Conservation (phyloP, 2,329 filamentous ascomycete genomes). For the Ophiostoma triangulosporum region DNA sequence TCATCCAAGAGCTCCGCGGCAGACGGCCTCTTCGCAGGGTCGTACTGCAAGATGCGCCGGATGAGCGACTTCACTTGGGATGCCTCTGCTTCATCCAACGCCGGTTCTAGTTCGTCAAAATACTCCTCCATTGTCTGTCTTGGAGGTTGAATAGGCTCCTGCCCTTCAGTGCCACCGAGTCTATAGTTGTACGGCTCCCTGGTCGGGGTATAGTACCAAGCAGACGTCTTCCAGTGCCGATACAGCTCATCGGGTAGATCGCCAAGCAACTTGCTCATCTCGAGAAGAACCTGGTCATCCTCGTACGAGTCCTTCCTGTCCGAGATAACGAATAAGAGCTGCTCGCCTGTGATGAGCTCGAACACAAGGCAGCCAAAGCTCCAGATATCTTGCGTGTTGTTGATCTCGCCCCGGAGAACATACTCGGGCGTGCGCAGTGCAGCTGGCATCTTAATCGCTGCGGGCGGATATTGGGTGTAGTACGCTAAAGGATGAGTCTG, state of each 20-base stretch:
- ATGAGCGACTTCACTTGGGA: neutral
- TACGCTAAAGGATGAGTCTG: neutral
- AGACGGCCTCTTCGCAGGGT: neutral
- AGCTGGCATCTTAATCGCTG: neutral
- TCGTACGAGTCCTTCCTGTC: neutral
- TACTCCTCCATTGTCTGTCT: neutral
- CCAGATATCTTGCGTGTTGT: slow-evolving; percentile 4
- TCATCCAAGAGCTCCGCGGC: slow-evolving; percentile 1
- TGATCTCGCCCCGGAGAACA: neutral
- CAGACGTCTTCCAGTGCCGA: neutral
- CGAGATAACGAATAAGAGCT: slow-evolving; percentile 2
- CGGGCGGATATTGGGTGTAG: neutral
- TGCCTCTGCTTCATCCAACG: neutral
- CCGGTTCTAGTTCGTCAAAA: slow-evolving; percentile 1
- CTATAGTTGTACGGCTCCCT: neutral
- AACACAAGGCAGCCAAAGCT: slow-evolving; percentile 8
- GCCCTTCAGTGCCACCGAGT: neutral
- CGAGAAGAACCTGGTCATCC: neutral
- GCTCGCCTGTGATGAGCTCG: slow-evolving; percentile 2
- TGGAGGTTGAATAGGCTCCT: neutral
- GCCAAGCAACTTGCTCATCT: neutral
- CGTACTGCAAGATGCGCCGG: slow-evolving; percentile 4
- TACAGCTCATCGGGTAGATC: neutral
- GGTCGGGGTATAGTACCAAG: slow-evolving; percentile 1
- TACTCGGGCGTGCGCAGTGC: neutral